phyloP scores from a whole-genome alignment of 768 basidiomycete species.

The Phylloporus rhodoxanthus region DNA sequence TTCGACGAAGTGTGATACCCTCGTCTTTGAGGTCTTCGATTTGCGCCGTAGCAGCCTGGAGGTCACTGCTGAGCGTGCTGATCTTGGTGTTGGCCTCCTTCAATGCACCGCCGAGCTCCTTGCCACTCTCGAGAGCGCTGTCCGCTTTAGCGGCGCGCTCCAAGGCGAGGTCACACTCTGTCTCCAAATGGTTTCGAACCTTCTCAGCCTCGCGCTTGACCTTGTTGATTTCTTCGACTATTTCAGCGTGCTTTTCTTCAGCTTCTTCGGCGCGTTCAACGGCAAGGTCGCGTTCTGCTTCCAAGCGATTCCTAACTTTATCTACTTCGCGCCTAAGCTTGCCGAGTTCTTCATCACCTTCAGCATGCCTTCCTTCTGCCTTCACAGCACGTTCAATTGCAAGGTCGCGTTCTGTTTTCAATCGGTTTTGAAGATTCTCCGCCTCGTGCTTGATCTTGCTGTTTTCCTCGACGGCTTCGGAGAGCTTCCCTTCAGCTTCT shows the following conservation, averaged over 20 bases:
- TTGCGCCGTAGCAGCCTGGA: slow-evolving; percentile 47
- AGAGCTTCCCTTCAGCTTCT: slow-evolving; percentile 45
- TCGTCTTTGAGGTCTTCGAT: slow-evolving; percentile 62
- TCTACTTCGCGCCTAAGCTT: slow-evolving; percentile 37
- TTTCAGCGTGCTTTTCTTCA: neutral
- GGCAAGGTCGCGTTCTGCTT: slow-evolving; percentile 51
- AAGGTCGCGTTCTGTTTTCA: slow-evolving; percentile 48
- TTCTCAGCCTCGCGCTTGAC: neutral
- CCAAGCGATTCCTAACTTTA: slow-evolving; percentile 38
- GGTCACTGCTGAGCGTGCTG: slow-evolving; percentile 47
- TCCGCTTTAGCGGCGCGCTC: slow-evolving; percentile 54
- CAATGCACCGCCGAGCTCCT: slow-evolving; percentile 64
- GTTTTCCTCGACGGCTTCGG: slow-evolving; percentile 37
- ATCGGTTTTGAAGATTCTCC: slow-evolving; percentile 40
- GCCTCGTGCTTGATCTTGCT: slow-evolving; percentile 37
- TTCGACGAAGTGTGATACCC: slow-evolving; percentile 43
- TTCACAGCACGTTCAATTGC: slow-evolving; percentile 41
- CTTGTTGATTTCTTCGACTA: neutral
- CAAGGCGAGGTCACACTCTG: neutral
- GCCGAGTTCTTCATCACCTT: neutral
- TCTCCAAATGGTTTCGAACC: neutral
- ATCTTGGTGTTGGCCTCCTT: slow-evolving; percentile 61
- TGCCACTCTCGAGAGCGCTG: slow-evolving; percentile 52
- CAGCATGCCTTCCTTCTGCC: neutral
- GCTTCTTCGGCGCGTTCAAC: slow-evolving; percentile 36